Evolutionary conservation across 345 rosid genomes (phyloP).

Genomic region (Ailanthus altissimus): DNA sequence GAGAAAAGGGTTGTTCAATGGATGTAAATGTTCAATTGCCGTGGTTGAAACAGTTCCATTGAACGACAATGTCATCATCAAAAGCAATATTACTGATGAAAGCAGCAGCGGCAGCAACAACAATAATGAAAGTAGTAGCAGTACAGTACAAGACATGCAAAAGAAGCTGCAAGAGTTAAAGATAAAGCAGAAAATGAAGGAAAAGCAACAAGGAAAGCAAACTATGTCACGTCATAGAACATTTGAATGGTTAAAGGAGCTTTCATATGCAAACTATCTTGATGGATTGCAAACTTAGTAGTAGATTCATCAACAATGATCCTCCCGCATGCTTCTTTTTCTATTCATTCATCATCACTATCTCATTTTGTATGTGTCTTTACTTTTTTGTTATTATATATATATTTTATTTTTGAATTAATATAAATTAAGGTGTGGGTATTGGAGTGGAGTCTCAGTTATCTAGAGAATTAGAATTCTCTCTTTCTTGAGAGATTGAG

Average conservation of each 20-base stretch:
- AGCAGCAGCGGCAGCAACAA: neutral
- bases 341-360: conserved; percentile 24
- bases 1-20: conserved; percentile 43
- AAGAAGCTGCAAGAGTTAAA: conserved; percentile 37
- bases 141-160: conserved; percentile 21
- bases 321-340: conserved; percentile 31
- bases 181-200: conserved; percentile 41
- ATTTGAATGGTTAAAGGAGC: conserved; percentile 84
- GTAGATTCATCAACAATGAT: conserved; percentile 17
- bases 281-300: conserved; percentile 30
- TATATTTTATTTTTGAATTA: neutral
- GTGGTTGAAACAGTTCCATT: conserved; percentile 52
- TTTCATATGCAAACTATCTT: conserved; percentile 56
- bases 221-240: conserved; percentile 71
- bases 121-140: neutral
- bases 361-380: conserved; percentile 10
- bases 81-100: conserved; percentile 12
- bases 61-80: conserved; percentile 31
- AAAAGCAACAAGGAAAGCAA: conserved; percentile 54
- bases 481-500: neutral
- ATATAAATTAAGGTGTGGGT: neutral
- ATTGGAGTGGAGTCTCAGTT: conserved; percentile 9
- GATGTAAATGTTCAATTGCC: conserved; percentile 64
- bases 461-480: neutral
- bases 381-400: neutral